phyloP scores from a whole-genome alignment of 305 asterid species.

The Fraxinus xanthoxyloides region DNA sequence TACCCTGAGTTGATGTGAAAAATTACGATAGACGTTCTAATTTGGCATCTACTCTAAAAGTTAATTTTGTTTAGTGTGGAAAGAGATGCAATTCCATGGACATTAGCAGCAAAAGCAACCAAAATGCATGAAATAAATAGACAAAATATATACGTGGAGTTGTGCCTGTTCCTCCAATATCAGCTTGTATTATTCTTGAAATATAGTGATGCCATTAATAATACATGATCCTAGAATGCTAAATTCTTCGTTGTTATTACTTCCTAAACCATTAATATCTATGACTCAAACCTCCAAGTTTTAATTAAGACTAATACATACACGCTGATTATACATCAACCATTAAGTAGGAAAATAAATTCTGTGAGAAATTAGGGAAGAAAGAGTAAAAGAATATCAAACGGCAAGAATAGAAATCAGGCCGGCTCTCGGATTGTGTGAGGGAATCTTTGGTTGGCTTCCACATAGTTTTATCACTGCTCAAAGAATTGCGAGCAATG shows the following conservation, averaged over 20 bases:
- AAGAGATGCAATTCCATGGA: background rate
- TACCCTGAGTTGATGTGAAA: background rate
- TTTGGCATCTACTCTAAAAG: background rate
- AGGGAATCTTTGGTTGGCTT: conserved; percentile 87
- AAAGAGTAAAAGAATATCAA: conserved; percentile 45
- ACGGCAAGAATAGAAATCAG: conserved; percentile 87
- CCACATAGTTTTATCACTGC: conserved; percentile 56
- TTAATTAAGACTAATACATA: background rate
- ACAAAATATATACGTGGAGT: conserved; percentile 56
- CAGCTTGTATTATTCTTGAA: conserved; percentile 77
- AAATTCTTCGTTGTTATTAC: conserved; percentile 76
- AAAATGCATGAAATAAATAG: background rate
- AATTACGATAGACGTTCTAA: background rate
- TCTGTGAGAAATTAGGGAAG: background rate
- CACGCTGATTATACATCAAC: background rate
- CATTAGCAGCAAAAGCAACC: background rate
- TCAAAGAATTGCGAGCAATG: too few species aligned
- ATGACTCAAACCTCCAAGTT: conserved; percentile 20
- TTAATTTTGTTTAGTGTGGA: background rate
- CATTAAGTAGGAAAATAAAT: background rate
- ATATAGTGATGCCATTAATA: conserved; percentile 84
- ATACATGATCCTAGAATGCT: conserved; percentile 63
- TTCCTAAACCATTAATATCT: conserved; percentile 51
- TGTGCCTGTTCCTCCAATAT: conserved; percentile 85
- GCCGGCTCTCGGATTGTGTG: conserved; percentile 72